A percentile compares a stretch with the other conserved stretches of the same genome.
phyloP scores from a whole-genome alignment of 1,284 basidiomycete genomes.

The Cystobasidiaceae sp. region DNA sequence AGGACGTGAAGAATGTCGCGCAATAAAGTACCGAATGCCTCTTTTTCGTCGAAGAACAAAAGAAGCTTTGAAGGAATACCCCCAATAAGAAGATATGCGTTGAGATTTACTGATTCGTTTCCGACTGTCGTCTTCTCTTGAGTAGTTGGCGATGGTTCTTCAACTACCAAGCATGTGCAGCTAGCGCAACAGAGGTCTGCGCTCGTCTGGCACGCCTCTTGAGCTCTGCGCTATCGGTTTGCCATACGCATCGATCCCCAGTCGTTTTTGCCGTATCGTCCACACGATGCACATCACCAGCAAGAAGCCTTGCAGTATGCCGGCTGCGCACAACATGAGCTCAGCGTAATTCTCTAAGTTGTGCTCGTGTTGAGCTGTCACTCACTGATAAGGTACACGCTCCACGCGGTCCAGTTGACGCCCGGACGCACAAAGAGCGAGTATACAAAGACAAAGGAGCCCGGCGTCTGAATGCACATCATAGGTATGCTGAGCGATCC shows the following conservation, averaged over 20 bases:
- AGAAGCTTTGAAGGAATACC: too few species aligned
- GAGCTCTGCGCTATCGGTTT: constrained; percentile 42
- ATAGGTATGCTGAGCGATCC: constrained; percentile 70
- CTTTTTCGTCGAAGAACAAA: not conserved
- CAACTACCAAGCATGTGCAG: not conserved
- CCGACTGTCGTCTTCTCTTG: not conserved
- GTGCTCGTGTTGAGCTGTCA: constrained; percentile 54
- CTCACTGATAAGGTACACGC: constrained; percentile 52
- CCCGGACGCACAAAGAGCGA: constrained; percentile 62
- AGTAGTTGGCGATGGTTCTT: not conserved
- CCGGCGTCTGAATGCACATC: constrained; percentile 93
- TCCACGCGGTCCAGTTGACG: constrained; percentile 47
- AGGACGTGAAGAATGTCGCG: not conserved
- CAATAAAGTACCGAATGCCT: not conserved
- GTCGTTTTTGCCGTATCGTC: constrained; percentile 47
- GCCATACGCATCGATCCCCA: constrained; percentile 89
- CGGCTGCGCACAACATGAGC: constrained; percentile 56
- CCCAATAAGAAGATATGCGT: too few species aligned
- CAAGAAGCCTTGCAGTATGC: constrained; percentile 74
- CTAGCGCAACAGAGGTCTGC: constrained; percentile 10
- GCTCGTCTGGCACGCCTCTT: not conserved
- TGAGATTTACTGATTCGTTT: too few species aligned
- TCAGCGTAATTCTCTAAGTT: not conserved
- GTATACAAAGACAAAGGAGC: constrained; percentile 78
- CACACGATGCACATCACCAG: constrained; percentile 53